Evolutionary conservation across 768 basidiomycete species (phyloP), one percentile per base, ranked within the genome.

Genomic region (Suillus brevipes): DNA sequence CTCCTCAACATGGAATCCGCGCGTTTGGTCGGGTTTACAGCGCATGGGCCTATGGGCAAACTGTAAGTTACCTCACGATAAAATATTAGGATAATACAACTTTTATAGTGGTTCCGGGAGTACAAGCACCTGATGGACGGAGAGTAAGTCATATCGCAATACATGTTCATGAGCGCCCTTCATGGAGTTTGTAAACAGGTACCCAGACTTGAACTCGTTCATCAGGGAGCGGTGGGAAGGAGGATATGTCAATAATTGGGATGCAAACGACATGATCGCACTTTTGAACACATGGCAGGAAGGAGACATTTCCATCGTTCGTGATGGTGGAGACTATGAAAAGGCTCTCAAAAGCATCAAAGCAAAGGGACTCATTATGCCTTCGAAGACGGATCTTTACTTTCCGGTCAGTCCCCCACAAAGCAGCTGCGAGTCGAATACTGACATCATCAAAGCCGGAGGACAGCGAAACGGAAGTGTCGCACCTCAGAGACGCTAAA

Each of bases 31-130:
- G 87, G n/a, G 85, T 79, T 18, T 87, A 86, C 67, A 83, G 83
- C 56, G 84, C 84, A 31, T 87, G 87, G 85, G 85, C 85, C 6
- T 86, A 86, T 63, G 83, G 85, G 1, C 84, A 87, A 71, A 80
- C 85, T 43, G 85, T 85, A 43, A 47, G 81, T 74, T 20, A 31
- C 12, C 9, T 59, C 38, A 31, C 25, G 58, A 28, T 20, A 31
- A 25, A 62, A 62, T 16, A 36, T 62, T 8, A 20, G 2, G 25
- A 59, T 59, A 31, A 34, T 40, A 36, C 28, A 52, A 38, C 23
- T 47, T 13, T 63, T 9, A 12, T 61, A 87, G 86, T 87, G 86
- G 85, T 88, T 82, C 75, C 78, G 85, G 57, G 74, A 87, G 60
- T 73, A 85, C 63, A 69, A 71, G 16, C 79, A 85, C 68, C 78